Base-by-base conservation (phyloP, 2,329 filamentous ascomycete species). In the Nemania sp. region DNA sequence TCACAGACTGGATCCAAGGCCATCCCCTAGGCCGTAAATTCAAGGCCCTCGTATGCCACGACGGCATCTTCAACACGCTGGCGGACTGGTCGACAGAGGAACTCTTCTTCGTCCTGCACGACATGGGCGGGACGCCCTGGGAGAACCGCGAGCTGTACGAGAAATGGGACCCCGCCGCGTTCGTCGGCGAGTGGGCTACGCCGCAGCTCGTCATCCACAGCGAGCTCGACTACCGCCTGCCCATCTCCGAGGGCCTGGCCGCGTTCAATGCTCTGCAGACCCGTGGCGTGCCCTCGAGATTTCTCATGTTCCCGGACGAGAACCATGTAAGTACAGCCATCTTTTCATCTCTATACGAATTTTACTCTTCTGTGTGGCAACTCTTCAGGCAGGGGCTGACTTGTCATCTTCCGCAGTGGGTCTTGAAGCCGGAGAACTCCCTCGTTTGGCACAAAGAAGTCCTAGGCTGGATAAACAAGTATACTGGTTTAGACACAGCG, bases 391-490 rank as follows among this genome's bases (percentile, higher is more conserved):
- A 3, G 41, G 26, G 56, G 34, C 34, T 57, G 28, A 53, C 20
- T 31, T 11, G 14, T 41, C 34, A 11, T n/a, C 11, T 54, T 56
- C n/a, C 22, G 36, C 45, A 85, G 82, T 86, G 90, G 90, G 91
- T 97, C 3, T 68, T 96, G 49, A 96, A 96, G 69, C 90, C 88
- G 0, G 93, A 97, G 73, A 97, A 97, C 70, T 89, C 86, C 3
- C 75, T 97, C 15, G 80, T 95, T 17, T 97, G 94, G 94, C 91
- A 97, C 66, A 82, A 82, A 51, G 89, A 91, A 53, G 91, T 97
- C 14, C 68, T 97, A 24, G 83, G 83, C 51, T 97, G 89, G 84
- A 86, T 86, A 59, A 86, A 86, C 64, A 80, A 84, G 66, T 84
- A 82, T 61, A 78, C 78, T 20, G 79, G 79, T 0, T 66, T 83